Conservation (phyloP, 331 rosid genomes). For the Malus hybrid region DNA sequence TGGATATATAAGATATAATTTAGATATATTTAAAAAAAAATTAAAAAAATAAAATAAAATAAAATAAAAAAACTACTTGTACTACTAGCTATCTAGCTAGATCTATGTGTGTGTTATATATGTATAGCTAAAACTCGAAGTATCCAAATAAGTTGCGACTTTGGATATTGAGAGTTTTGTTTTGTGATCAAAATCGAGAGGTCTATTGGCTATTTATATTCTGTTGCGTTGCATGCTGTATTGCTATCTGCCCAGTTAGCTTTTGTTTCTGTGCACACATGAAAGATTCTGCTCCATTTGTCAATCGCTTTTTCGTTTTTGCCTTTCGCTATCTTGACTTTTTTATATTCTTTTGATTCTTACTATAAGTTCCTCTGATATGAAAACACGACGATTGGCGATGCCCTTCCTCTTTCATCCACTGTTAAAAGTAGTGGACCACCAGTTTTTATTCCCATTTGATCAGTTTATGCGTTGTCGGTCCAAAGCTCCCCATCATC, state of each 20-base stretch:
- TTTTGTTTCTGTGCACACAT: conserved; percentile 4
- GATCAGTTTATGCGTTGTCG: not conserved
- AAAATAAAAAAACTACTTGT: no score
- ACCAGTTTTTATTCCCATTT: not conserved
- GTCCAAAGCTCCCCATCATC: conserved; percentile 4
- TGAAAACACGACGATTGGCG: not conserved
- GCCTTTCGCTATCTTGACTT: not conserved
- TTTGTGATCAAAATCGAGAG: not conserved
- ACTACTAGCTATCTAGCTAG: not conserved
- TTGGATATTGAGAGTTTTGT: not conserved
- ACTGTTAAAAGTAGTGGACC: conserved; percentile 7
- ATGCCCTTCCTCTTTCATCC: not conserved
- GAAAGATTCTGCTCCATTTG: not conserved
- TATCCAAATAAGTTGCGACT: not conserved
- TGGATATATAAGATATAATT: no score
- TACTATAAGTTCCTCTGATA: not conserved
- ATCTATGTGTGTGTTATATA: not conserved
- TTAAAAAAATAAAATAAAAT: no score
- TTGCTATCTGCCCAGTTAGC: not conserved
- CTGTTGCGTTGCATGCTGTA: not conserved
- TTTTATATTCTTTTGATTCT: not conserved
- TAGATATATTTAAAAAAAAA: no score
- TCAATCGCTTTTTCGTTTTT: not conserved
- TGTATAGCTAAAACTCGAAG: not conserved
- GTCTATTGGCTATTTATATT: conserved; percentile 18